These are phyloP conservation scores for Mycogone perniciosa DNA, from an alignment of 2,329 filamentous ascomycete species.

Conservation along the genomic window DNA sequence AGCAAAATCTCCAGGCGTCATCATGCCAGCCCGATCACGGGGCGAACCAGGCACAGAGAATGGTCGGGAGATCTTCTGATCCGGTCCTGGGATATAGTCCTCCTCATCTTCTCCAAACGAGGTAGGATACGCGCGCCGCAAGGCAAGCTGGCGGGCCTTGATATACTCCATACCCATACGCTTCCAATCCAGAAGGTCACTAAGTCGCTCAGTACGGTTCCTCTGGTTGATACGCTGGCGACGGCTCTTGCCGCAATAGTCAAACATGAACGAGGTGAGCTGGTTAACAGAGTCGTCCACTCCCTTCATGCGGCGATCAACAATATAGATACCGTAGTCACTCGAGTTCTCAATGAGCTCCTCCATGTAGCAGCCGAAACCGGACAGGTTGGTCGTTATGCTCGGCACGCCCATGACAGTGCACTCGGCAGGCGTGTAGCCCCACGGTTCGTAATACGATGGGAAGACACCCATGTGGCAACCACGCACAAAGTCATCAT, in stretches of 20 bases:
- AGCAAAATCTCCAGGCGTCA: slow-evolving; percentile 97
- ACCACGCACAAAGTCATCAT: slow-evolving; percentile 96
- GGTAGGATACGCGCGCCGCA: slow-evolving; percentile 83
- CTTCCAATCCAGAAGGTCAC: slow-evolving; percentile 97
- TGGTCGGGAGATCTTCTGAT: slow-evolving; percentile 91
- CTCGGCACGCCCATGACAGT: slow-evolving; percentile 98
- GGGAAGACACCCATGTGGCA: slow-evolving; percentile 94
- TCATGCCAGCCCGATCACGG: slow-evolving; percentile 87
- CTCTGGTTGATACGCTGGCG: slow-evolving; percentile 98
- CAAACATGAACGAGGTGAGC: slow-evolving; percentile 79
- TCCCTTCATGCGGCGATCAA: slow-evolving; percentile 89
- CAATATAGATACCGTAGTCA: slow-evolving; percentile 98
- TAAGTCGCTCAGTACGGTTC: slow-evolving; percentile 90
- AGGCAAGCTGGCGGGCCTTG: slow-evolving; percentile 88
- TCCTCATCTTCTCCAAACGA: slow-evolving; percentile 78
- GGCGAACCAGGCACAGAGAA: slow-evolving; percentile 93
- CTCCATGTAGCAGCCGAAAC: slow-evolving; percentile 99
- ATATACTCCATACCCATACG: slow-evolving; percentile 99
- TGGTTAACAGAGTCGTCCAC: slow-evolving; percentile 98
- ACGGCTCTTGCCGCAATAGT: slow-evolving; percentile 88
- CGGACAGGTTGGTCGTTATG: slow-evolving; percentile 95
- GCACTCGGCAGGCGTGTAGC: slow-evolving; percentile 95
- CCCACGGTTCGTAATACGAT: slow-evolving; percentile 99
- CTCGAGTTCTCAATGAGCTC: slow-evolving; percentile 96
- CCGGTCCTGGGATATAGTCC: slow-evolving; percentile 85